Base-by-base conservation (phyloP, 352 stramenopile genomes). In the Globisporangium radiosum region DNA sequence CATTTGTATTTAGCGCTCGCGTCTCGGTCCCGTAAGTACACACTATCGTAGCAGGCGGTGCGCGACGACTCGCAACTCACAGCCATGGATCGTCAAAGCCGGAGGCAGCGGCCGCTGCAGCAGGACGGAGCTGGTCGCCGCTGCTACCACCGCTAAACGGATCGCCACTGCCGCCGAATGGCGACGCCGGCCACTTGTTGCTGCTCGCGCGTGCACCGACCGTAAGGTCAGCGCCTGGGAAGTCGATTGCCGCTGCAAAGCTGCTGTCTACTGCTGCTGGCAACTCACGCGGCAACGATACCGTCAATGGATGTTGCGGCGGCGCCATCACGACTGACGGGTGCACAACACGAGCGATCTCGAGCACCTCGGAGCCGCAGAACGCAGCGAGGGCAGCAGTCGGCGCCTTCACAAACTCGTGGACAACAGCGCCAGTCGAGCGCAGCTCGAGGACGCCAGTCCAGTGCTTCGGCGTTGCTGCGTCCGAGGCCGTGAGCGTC, bases 361-460 rank as follows among this genome's bases (percentile, higher is more conserved):
- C 53, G 17, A 65, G 53, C 43, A 60, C 13, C 8, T 13, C 10
- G 5, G 15, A 40, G 3, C 68, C 73, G 42, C 72, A 66, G 58
- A 88, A 80, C 19, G 86, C 64, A 19, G 47, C 47, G 14, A 71
- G 44, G 1, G 70, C 68, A 36, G 85, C 74, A 9, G 62, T 57
- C 15, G 70, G 72, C 47, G 64, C 66, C 39, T 74, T 81, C 19
- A 69, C 52, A 37, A 90, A 73, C 56, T 86, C 81, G 7, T 52
- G 64, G 11, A 81, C 63, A 36, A 65, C 75, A 33, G 70, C 56
- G 17, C 59, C 57, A 5, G 74, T 75, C 47, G 78, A 85, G 4
- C 81, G 78, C 15, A 90, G 53, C 68, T 90, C 78, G 14, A 81
- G 60, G 15, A 76, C 33, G 5, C 78, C 81, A 0, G 57, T 68